phyloP scores from a whole-genome alignment of 202 grass and related monocot genomes.

The Hordeum pubiflorum region DNA sequence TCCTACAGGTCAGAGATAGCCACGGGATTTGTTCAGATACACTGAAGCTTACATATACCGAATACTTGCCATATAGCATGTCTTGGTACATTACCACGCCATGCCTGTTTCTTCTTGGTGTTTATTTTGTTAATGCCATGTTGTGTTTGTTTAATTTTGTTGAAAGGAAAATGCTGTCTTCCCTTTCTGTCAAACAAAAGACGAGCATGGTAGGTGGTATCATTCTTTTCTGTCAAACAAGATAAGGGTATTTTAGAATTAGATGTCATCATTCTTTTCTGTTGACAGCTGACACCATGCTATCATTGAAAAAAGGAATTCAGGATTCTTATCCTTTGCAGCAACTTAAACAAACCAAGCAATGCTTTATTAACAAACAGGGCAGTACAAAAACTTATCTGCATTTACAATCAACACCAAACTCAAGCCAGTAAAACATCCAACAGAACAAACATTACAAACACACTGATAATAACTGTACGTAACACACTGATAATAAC shows the following conservation, averaged over 20 bases:
- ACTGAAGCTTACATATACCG: neutral
- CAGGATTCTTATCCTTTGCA: neutral
- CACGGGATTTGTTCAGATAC: neutral
- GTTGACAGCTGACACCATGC: neutral
- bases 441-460: constrained; percentile 18
- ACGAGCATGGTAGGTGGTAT: neutral
- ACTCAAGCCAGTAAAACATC: constrained; percentile 28
- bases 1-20: neutral
- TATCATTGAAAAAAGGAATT: neutral
- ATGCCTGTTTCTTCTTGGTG: neutral
- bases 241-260: neutral
- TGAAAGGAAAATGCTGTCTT: neutral
- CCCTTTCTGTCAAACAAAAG: neutral
- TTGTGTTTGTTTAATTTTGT: neutral
- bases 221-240: neutral
- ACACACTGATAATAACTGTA: constrained; percentile 23
- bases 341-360: neutral
- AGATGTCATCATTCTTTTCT: neutral
- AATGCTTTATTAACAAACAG: constrained; percentile 24
- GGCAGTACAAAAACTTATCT: constrained; percentile 26
- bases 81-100: neutral
- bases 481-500: constrained; percentile 22
- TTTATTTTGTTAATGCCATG: neutral
- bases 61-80: neutral
- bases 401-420: constrained; percentile 36